Conservation (phyloP, 2,329 filamentous ascomycete genomes). For the Fusarium sp. region DNA sequence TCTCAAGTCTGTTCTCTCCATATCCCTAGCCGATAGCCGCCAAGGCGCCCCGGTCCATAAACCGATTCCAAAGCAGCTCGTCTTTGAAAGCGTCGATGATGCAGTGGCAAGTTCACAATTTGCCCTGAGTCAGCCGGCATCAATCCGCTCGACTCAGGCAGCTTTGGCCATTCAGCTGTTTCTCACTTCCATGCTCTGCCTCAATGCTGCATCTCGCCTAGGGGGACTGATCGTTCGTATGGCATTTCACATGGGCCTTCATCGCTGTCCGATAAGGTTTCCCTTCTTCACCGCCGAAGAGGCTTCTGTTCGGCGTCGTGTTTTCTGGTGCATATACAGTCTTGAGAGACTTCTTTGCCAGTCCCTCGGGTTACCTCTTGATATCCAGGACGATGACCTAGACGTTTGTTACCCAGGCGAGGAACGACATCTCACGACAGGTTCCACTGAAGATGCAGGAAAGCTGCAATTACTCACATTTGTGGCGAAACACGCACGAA, state of each 20-base stretch:
- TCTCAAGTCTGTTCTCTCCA: slow-evolving; percentile 63
- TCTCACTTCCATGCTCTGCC: slow-evolving; percentile 65
- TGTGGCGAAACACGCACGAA: slow-evolving; percentile 60
- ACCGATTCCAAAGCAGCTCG: slow-evolving; percentile 55
- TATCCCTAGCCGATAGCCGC: slow-evolving; percentile 64
- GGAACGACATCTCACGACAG: slow-evolving; percentile 54
- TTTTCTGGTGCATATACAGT: slow-evolving; percentile 69
- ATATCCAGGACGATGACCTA: slow-evolving; percentile 67
- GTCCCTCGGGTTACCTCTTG: slow-evolving; percentile 65
- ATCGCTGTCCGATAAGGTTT: slow-evolving; percentile 66
- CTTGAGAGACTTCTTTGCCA: slow-evolving; percentile 67
- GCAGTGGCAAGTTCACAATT: slow-evolving; percentile 62
- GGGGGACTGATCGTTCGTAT: slow-evolving; percentile 67
- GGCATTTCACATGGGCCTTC: slow-evolving; percentile 68
- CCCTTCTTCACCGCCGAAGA: slow-evolving; percentile 61
- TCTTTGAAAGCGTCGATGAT: slow-evolving; percentile 62
- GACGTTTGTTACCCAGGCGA: slow-evolving; percentile 67
- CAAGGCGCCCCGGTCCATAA: slow-evolving; percentile 48
- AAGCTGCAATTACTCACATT: slow-evolving; percentile 53
- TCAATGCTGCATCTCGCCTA: slow-evolving; percentile 67
- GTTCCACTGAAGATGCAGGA: slow-evolving; percentile 25
- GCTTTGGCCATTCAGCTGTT: slow-evolving; percentile 66
- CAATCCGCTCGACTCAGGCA: slow-evolving; percentile 61
- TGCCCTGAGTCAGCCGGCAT: slow-evolving; percentile 59
- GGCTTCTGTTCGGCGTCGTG: slow-evolving; percentile 59